phyloP scores from a whole-genome alignment of 2,329 filamentous ascomycete species.

The Penicillium decumbens region DNA sequence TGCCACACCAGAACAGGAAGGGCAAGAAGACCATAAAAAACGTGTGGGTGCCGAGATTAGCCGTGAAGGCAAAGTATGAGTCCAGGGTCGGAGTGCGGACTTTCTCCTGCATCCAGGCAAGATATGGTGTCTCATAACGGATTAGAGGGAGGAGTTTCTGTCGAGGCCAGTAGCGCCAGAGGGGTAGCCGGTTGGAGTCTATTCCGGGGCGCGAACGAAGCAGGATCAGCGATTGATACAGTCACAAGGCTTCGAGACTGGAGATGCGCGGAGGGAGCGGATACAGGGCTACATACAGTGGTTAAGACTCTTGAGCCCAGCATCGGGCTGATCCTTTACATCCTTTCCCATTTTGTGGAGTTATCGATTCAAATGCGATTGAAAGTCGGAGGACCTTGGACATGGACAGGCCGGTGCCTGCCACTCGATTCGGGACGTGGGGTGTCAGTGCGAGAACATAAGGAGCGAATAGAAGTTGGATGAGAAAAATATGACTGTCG shows the following conservation, averaged over 20 bases:
- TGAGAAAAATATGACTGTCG: slow-evolving; percentile 1
- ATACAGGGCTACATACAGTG: slow-evolving; percentile 53
- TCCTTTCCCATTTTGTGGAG: slow-evolving; percentile 37
- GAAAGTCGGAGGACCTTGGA: slow-evolving; percentile 19
- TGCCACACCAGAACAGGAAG: slow-evolving; percentile 94
- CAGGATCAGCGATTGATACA: slow-evolving; percentile 12
- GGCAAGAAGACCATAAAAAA: slow-evolving; percentile 97
- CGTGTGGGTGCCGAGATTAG: slow-evolving; percentile 94
- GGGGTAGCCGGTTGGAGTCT: slow-evolving; percentile 79
- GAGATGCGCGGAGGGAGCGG: neutral
- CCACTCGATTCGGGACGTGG: slow-evolving; percentile 9
- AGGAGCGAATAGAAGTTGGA: slow-evolving; percentile 22
- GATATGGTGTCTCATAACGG: slow-evolving; percentile 90
- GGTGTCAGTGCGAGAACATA: slow-evolving; percentile 18
- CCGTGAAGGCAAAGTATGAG: slow-evolving; percentile 93
- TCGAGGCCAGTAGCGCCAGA: slow-evolving; percentile 83
- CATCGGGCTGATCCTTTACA: slow-evolving; percentile 45
- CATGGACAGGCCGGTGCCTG: slow-evolving; percentile 22
- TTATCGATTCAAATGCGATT: slow-evolving; percentile 20
- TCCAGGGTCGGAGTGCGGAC: slow-evolving; percentile 80
- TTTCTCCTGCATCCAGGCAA: slow-evolving; percentile 77
- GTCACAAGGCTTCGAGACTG: neutral
- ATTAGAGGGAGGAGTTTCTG: slow-evolving; percentile 79
- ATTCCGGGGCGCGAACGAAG: slow-evolving; percentile 8
- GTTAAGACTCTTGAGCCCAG: slow-evolving; percentile 73